Evolutionary conservation across 805 yeast genomes (phyloP), one percentile per base, ranked within the genome.

Genomic region (Maudiozyma saulgeensis): DNA sequence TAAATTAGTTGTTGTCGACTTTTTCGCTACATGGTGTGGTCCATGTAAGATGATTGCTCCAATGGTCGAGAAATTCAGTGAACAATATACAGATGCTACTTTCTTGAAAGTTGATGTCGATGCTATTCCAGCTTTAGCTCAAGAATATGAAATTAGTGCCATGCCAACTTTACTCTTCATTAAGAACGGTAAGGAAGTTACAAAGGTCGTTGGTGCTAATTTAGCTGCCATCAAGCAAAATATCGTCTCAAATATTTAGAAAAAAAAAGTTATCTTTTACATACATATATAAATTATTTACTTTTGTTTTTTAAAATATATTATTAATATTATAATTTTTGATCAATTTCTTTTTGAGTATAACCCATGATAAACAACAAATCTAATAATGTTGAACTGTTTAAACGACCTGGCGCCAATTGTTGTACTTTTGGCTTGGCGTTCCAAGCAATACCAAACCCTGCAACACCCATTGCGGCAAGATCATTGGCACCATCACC

Each of bases 21-120:
- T 91, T 76, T 90, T 80, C 66, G 98, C 98, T 61, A 81, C 90
- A 53, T 93, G 98, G 97, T 91, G 99, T 72, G 97, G 97, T 60
- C 98, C 99, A 54, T 91, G 99, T 78, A 93, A 91, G 79, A 87
- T 87, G 81, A 84, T 93, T 71, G 90, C 96, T 49, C 99, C 99
- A 60, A 74, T 87, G 73, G 73, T 91, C 60, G 96, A 90, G 66
- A 84, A 84, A 69, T 83, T 90, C 64, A 74, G 89, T 41, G 66
- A 66, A 44, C 72, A 74, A 62, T 82, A 82, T 79, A 55, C 81
- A 28, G 70, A 73, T 48, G 87, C 84, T 59, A 78, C 76, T 59
- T 91, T 93, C 78, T 76, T 78, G 79, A 89, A 91, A 78, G 81
- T 93, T 49, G 98, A 91, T 64, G 96, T 90, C 55, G 98, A 93